Evolutionary conservation across 2,329 filamentous ascomycete genomes (phyloP).

Genomic region (Pseudogymnoascus verrucosus): DNA sequence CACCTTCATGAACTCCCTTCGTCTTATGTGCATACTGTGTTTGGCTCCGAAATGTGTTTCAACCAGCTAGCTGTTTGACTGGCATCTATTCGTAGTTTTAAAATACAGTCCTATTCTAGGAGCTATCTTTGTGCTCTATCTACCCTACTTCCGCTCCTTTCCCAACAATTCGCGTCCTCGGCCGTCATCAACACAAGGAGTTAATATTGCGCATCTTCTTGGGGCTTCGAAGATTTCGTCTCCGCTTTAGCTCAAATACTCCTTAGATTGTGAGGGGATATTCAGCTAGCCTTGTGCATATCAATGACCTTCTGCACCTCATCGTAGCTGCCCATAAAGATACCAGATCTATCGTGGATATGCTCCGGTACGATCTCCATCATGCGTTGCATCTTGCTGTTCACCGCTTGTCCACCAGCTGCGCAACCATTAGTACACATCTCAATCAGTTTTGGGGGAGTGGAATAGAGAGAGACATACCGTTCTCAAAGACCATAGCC

Average conservation of each 20-base stretch:
- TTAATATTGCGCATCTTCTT: background rate
- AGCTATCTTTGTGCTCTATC: background rate
- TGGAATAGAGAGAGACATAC: constrained; percentile 41
- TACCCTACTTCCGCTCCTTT: background rate
- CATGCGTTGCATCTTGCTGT: constrained; percentile 88
- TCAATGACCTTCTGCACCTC: constrained; percentile 85
- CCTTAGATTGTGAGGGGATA: background rate
- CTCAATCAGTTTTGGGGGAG: background rate
- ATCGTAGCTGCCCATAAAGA: constrained; percentile 90
- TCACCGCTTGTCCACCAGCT: constrained; percentile 88
- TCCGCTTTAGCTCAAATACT: background rate
- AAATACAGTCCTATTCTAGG: constrained; percentile 8
- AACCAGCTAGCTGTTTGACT: constrained; percentile 1
- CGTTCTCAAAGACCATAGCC: constrained; percentile 98
- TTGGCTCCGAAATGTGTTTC: background rate
- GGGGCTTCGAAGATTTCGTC: background rate
- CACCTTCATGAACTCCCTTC: background rate
- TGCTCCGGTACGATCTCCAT: constrained; percentile 79
- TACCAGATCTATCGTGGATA: constrained; percentile 92
- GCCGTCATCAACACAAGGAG: background rate
- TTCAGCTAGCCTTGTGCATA: constrained; percentile 8
- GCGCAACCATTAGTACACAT: constrained; percentile 26
- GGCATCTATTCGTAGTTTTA: background rate
- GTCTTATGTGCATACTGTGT: background rate
- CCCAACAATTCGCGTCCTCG: background rate